phyloP scores from a whole-genome alignment of 345 rosid genomes.

The Gossypium anomalum region DNA sequence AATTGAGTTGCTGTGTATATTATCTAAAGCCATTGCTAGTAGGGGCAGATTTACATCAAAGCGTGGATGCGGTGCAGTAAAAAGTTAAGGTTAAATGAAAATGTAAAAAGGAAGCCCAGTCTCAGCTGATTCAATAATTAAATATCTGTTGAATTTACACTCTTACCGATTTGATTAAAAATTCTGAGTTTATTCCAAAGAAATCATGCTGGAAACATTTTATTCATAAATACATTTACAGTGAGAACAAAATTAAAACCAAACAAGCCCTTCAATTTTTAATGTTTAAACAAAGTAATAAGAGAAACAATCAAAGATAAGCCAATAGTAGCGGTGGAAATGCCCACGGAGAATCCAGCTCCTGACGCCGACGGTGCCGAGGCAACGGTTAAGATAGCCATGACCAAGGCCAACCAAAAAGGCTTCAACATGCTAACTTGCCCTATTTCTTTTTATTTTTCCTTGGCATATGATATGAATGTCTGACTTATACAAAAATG shows the following conservation, averaged over 20 bases:
- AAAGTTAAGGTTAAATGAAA: too few relatives aligned
- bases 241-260: too few relatives aligned
- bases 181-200: too few relatives aligned
- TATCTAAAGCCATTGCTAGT: too few relatives aligned
- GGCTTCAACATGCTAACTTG: slow-evolving; percentile 19
- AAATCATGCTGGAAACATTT: not conserved
- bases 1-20: too few relatives aligned
- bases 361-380: slow-evolving; percentile 32
- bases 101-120: too few relatives aligned
- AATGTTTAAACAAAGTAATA: slow-evolving; percentile 26
- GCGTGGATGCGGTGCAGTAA: too few relatives aligned
- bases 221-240: not conserved
- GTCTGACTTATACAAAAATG: not conserved
- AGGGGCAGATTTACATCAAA: too few relatives aligned
- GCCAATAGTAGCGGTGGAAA: slow-evolving; percentile 25
- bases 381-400: slow-evolving; percentile 1
- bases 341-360: slow-evolving; percentile 27
- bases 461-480: too few relatives aligned
- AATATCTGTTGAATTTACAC: too few relatives aligned
- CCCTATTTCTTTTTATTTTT: slow-evolving; percentile 19
- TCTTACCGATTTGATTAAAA: too few relatives aligned
- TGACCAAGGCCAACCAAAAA: slow-evolving; percentile 11
- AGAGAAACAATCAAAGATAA: slow-evolving; percentile 27
- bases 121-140: too few relatives aligned
- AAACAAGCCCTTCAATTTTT: not conserved